phyloP scores from a whole-genome alignment of 148 eudicot genomes.

The Amaranthus palmeri region DNA sequence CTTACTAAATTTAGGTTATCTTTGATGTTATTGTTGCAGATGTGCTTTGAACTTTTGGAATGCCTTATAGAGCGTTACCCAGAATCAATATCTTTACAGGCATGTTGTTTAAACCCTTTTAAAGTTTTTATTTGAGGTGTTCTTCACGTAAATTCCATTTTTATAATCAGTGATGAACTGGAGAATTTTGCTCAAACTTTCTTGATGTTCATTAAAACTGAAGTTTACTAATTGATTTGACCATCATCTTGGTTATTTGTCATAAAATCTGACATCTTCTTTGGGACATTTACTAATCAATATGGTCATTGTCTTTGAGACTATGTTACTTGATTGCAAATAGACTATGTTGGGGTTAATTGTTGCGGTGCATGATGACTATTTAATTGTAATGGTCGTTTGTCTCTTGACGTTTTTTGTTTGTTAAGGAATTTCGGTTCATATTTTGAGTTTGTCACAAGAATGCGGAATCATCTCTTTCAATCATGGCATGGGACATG shows the following conservation, averaged over 20 bases:
- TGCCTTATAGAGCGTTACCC: constrained; percentile 58
- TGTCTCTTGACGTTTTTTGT: background rate
- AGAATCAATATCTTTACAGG: constrained; percentile 46
- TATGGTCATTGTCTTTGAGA: no score
- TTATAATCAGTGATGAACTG: background rate
- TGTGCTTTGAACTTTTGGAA: constrained; percentile 80
- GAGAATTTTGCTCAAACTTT: background rate
- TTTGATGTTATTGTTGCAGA: constrained; percentile 44
- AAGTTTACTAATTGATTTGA: background rate
- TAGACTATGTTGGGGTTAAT: background rate
- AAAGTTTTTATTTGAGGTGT: constrained; percentile 6
- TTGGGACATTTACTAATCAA: background rate
- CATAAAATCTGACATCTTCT: background rate
- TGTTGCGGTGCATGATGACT: background rate
- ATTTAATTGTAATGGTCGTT: no score
- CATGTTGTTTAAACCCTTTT: constrained; percentile 18
- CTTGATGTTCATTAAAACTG: background rate
- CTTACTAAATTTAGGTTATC: constrained; percentile 1
- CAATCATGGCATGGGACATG: background rate
- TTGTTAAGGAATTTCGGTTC: background rate
- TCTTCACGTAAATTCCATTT: constrained; percentile 8
- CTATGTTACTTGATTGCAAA: no score
- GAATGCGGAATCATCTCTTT: background rate
- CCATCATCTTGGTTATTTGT: background rate
- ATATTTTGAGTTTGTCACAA: background rate